These are phyloP conservation scores for Ophiostoma sp. DNA, from an alignment of 2,329 filamentous ascomycete genomes.

Conservation along the genomic window DNA sequence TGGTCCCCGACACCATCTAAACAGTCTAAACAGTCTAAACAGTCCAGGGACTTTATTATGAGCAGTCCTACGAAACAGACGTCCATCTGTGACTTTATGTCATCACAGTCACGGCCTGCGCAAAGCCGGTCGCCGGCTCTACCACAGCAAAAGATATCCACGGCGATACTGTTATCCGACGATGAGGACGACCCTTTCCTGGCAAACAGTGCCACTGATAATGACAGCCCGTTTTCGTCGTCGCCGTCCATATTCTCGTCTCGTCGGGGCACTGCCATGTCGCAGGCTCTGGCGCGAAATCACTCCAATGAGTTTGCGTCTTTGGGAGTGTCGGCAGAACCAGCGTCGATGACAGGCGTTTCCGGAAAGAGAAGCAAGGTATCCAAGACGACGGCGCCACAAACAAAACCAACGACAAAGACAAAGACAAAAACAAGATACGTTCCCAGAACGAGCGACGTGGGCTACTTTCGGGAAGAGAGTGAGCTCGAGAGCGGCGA, in stretches of 20 bases:
- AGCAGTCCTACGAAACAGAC: slow-evolving; percentile 19
- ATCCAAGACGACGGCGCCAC: neutral
- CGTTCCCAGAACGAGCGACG: slow-evolving; percentile 29
- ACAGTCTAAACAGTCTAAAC: neutral
- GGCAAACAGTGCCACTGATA: neutral
- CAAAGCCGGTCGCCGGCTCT: neutral
- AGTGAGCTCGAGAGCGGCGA: neutral
- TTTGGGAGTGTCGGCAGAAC: neutral
- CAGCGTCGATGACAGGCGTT: neutral
- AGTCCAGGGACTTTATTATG: neutral
- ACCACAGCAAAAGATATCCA: neutral
- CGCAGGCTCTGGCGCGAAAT: neutral
- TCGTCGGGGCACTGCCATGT: neutral
- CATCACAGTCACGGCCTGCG: neutral
- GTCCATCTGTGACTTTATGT: slow-evolving; percentile 22
- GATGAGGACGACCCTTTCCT: neutral
- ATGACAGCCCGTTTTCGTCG: neutral
- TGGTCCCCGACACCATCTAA: slow-evolving; percentile 12
- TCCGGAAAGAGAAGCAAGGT: neutral
- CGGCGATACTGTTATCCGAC: slow-evolving; percentile 15
- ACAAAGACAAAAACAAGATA: slow-evolving; percentile 28
- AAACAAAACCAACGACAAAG: slow-evolving; percentile 23
- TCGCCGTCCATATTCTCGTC: neutral
- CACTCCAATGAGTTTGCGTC: neutral
- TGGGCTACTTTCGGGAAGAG: slow-evolving; percentile 31